Evolutionary conservation across 148 eudicot species (phyloP).

Genomic region (Heliamphora exappendiculata): DNA sequence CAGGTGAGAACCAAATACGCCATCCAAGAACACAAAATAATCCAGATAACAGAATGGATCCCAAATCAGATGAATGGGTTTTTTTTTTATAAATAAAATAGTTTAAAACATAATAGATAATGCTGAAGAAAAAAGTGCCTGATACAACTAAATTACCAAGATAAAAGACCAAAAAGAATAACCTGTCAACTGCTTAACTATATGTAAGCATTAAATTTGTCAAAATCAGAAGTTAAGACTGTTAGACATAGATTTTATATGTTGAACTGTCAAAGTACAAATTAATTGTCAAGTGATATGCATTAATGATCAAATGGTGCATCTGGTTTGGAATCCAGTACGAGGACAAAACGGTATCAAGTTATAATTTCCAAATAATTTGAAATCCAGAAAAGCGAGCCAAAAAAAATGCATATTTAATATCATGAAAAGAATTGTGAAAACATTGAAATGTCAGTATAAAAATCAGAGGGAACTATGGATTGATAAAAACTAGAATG

Average conservation of each 20-base stretch:
- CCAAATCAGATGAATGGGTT: neutral
- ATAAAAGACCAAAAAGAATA: neutral
- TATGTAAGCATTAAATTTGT: constrained; percentile 2
- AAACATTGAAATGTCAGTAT: neutral
- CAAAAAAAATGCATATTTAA: neutral
- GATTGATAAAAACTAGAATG: neutral
- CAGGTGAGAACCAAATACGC: neutral
- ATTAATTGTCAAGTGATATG: neutral
- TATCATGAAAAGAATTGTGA: neutral
- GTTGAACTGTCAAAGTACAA: neutral
- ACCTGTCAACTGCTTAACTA: neutral
- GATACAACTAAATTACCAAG: neutral
- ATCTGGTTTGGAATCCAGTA: neutral
- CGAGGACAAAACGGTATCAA: neutral
- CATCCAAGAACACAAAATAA: neutral
- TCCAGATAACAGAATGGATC: neutral
- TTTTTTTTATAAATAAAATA: neutral
- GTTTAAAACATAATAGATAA: neutral
- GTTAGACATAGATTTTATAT: too few species aligned
- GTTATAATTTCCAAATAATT: neutral
- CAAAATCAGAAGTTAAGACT: neutral
- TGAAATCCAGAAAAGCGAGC: neutral
- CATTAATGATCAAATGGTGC: neutral
- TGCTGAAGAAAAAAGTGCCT: neutral
- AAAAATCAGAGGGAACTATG: neutral